phyloP scores from a whole-genome alignment of 1,139 yeast genomes.

The Schwanniomyces etchellsii region DNA sequence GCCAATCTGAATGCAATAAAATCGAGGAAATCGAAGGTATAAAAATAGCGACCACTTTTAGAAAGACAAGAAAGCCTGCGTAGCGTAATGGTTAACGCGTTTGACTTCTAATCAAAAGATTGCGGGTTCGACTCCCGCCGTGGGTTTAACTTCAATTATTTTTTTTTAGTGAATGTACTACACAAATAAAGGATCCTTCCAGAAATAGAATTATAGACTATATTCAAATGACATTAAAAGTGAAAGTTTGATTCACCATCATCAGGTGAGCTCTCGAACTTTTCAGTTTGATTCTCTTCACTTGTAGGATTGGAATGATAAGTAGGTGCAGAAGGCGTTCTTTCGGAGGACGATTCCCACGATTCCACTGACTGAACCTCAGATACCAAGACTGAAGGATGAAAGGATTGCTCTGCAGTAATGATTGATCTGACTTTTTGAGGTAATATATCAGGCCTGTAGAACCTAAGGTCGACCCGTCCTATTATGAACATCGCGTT shows the following conservation, averaged over 20 bases:
- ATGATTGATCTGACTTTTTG: constrained; percentile 30
- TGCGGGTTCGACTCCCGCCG: constrained; percentile 32
- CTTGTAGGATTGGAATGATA: background rate
- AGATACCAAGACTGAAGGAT: constrained; percentile 13
- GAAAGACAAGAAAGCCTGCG: constrained; percentile 14
- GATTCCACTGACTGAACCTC: background rate
- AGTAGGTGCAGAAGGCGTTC: background rate
- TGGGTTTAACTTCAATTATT: constrained; percentile 16
- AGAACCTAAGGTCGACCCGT: constrained; percentile 42
- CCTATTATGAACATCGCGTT: constrained; percentile 34
- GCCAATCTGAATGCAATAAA: too few relatives aligned
- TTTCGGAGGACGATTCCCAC: too few relatives aligned
- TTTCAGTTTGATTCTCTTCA: background rate
- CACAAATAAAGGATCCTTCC: too few relatives aligned
- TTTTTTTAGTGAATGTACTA: too few relatives aligned
- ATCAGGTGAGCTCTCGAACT: background rate
- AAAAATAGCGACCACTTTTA: background rate
- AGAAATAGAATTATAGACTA: background rate
- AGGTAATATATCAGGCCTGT: constrained; percentile 41
- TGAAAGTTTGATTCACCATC: constrained; percentile 5
- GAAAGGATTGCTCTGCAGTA: constrained; percentile 34
- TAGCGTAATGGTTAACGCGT: constrained; percentile 28
- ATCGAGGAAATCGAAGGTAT: too few relatives aligned
- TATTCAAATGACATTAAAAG: constrained; percentile 2
- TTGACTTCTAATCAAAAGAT: constrained; percentile 29